Evolutionary conservation across 176 grass and related monocot genomes (phyloP).

Genomic region (Oryza glumipatula): DNA sequence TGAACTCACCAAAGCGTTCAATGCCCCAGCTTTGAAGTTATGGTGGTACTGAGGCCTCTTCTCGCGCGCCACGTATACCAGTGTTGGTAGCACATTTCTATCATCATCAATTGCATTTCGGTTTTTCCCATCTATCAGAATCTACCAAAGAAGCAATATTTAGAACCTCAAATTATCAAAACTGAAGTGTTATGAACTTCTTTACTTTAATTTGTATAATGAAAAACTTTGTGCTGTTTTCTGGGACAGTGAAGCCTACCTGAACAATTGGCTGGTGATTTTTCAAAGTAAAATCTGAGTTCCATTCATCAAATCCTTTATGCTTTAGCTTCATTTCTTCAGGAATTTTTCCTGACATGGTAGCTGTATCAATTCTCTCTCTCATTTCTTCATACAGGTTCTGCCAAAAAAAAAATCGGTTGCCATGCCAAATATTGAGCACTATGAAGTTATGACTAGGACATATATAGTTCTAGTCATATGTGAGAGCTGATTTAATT

Average conservation of each 20-base stretch:
- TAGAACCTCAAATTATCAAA: neutral
- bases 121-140: conserved; percentile 69
- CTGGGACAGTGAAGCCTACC: conserved; percentile 33
- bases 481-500: neutral
- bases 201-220: neutral
- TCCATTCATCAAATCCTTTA: conserved; percentile 81
- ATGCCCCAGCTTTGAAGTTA: conserved; percentile 93
- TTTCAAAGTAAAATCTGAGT: conserved; percentile 18
- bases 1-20: conserved; percentile 71
- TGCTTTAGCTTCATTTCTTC: conserved; percentile 57
- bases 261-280: conserved; percentile 82
- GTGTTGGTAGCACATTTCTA: conserved; percentile 56
- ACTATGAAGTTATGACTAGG: neutral
- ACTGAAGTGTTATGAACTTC: neutral
- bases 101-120: conserved; percentile 43
- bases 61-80: conserved; percentile 90
- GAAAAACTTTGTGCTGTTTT: neutral
- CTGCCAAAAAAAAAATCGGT: conserved; percentile 27
- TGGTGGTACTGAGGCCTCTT: conserved; percentile 74
- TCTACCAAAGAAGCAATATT: conserved; percentile 41
- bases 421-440: neutral
- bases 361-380: conserved; percentile 49
- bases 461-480: neutral
- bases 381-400: conserved; percentile 67
- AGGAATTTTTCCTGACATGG: conserved; percentile 46